These are phyloP conservation scores for Pseudogymnoascus sp. DNA, from an alignment of 2,329 filamentous ascomycete genomes.

Conservation along the genomic window DNA sequence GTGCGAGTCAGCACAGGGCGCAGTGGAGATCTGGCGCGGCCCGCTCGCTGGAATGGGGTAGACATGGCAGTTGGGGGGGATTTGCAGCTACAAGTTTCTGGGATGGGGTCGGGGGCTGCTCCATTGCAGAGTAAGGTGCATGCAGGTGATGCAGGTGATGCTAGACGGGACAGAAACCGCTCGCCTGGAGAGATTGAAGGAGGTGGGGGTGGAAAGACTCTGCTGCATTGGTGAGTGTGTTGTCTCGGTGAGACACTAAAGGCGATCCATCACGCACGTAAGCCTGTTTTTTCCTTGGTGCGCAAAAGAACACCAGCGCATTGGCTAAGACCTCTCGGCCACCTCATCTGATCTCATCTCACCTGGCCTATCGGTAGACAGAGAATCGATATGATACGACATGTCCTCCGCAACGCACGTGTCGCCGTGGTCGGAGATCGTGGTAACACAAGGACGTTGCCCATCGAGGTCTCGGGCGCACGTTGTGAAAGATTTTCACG, in stretches of 20 bases:
- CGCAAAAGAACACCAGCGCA: neutral
- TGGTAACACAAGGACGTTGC: neutral
- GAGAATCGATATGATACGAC: neutral
- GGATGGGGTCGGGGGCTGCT: neutral
- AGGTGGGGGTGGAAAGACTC: neutral
- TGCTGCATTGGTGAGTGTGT: neutral
- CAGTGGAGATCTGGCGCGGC: neutral
- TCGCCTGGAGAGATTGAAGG: constrained; percentile 5
- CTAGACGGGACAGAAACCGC: neutral
- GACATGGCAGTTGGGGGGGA: neutral
- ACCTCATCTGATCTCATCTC: neutral
- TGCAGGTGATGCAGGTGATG: neutral
- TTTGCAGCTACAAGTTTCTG: neutral
- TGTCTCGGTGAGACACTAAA: constrained; percentile 1
- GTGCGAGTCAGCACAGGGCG: neutral
- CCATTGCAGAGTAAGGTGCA: neutral
- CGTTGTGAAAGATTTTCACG: neutral
- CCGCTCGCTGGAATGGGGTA: neutral
- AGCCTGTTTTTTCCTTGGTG: neutral
- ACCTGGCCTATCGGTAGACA: neutral
- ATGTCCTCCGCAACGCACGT: constrained; percentile 3
- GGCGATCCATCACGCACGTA: neutral
- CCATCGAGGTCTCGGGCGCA: constrained; percentile 1
- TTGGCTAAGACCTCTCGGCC: neutral
- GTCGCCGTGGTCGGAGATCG: neutral